phyloP scores from a whole-genome alignment of 2,329 filamentous ascomycete genomes.

The Coniochaeta ligniaria region DNA sequence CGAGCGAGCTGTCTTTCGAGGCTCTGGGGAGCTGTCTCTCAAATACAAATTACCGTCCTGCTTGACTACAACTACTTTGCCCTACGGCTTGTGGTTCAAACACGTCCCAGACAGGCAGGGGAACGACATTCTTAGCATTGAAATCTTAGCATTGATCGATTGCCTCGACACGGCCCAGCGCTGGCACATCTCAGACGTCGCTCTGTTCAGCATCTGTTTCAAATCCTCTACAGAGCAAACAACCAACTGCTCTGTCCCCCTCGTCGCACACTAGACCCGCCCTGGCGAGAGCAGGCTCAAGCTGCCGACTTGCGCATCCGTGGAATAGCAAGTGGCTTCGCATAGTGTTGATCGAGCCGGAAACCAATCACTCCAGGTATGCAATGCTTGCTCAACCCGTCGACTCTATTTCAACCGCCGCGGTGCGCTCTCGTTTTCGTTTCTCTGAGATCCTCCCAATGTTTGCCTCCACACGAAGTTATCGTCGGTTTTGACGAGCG shows the following conservation, averaged over 20 bases:
- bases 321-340: background rate
- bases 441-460: background rate
- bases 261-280: background rate
- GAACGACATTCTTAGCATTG: background rate
- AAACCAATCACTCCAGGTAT: conserved; percentile 9
- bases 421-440: background rate
- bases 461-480: background rate
- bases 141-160: background rate
- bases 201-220: conserved; percentile 13
- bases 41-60: background rate
- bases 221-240: conserved; percentile 6
- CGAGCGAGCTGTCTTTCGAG: background rate
- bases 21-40: background rate
- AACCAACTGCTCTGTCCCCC: background rate
- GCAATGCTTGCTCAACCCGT: background rate
- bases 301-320: background rate
- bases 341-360: conserved; percentile 6
- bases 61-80: background rate
- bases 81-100: background rate
- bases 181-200: conserved; percentile 12
- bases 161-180: conserved; percentile 1
- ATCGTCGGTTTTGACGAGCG: background rate
- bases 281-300: background rate
- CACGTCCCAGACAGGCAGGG: background rate
- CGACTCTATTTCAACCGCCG: background rate